Conservation (phyloP, 1,139 yeast genomes). For the Kluyveromyces sp. region DNA sequence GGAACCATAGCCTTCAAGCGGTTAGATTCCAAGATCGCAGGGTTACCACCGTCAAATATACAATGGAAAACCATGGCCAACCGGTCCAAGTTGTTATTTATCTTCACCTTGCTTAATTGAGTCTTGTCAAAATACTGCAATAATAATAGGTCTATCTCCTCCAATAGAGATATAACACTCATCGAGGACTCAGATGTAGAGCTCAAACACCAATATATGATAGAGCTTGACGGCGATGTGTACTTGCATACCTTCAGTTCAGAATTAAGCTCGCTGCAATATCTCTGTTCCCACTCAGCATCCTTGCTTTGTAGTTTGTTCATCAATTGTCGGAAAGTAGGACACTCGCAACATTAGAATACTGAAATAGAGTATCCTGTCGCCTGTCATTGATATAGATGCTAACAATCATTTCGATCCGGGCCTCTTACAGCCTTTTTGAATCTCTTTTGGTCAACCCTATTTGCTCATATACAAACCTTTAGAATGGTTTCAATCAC, state of each 20-base stretch:
- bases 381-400: slow-evolving; percentile 24
- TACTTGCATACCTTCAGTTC: slow-evolving; percentile 19
- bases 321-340: slow-evolving; percentile 20
- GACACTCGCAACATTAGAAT: slow-evolving; percentile 22
- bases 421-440: background rate
- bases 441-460: too few relatives aligned
- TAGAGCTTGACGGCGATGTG: slow-evolving; percentile 14
- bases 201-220: slow-evolving; percentile 23
- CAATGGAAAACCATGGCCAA: slow-evolving; percentile 22
- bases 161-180: slow-evolving; percentile 19
- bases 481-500: too few relatives aligned
- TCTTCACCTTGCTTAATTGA: slow-evolving; percentile 18
- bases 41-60: slow-evolving; percentile 70
- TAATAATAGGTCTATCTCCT: slow-evolving; percentile 18
- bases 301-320: slow-evolving; percentile 15
- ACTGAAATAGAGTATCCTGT: slow-evolving; percentile 22
- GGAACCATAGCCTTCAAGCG: slow-evolving; percentile 66
- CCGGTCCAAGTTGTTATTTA: slow-evolving; percentile 26
- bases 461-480: too few relatives aligned
- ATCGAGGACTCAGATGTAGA: slow-evolving; percentile 8
- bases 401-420: slow-evolving; percentile 18
- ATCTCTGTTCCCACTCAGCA: slow-evolving; percentile 2
- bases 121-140: slow-evolving; percentile 27
- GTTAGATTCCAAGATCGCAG: slow-evolving; percentile 66
- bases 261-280: slow-evolving; percentile 13